Base-by-base conservation (phyloP, 1,284 basidiomycete species). In the Boletus putidus region DNA sequence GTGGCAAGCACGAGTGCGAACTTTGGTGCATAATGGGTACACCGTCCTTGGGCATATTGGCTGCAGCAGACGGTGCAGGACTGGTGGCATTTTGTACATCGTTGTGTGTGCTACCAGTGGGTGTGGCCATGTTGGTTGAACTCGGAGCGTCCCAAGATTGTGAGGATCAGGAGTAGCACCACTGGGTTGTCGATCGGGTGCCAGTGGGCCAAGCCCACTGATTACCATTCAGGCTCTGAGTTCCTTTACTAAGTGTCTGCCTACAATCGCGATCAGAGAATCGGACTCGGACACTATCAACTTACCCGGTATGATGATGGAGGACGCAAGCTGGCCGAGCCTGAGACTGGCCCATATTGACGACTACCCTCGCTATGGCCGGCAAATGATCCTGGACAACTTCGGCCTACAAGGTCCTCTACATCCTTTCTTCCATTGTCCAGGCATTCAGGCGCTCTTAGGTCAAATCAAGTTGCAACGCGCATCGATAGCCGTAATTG, bases 341-440 rank as follows among this genome's bases (percentile, higher is more conserved):
- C 55, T 75, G 23, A 65, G 62, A 63, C 55, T 75, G 57, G 74
- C 83, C 21, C 75, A 78, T 31, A 74, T 86, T 25, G 76, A 81
- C 46, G 96, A 98, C 69, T 98, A 97, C 73, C 78, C 80, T 65
- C 84, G 96, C 49, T 99, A 98, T 84, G 95, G 96, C 27, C 82
- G 97, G 46, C 97, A 99, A 72, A 97, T 99, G 94, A 95, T 99
- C 65, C 79, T 98, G 55, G 87, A 94, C 58, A 88, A 87, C 27
- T 90, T 98, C 70, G 96, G 96, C 1, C 79, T 98, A 2, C 78
- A 83, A 72, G 94, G 92, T 90, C 59, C 51, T n/a, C 49, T 39
- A 46, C 47, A 12, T 48, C 7, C 35, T 48, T 47, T 42, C 29
- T 46, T 59, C 21, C 31, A 11, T 59, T 16, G 20, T 21, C 33